These are phyloP conservation scores for Colletotrichum sp. DNA, from an alignment of 2,329 filamentous ascomycete genomes.

Conservation along the genomic window DNA sequence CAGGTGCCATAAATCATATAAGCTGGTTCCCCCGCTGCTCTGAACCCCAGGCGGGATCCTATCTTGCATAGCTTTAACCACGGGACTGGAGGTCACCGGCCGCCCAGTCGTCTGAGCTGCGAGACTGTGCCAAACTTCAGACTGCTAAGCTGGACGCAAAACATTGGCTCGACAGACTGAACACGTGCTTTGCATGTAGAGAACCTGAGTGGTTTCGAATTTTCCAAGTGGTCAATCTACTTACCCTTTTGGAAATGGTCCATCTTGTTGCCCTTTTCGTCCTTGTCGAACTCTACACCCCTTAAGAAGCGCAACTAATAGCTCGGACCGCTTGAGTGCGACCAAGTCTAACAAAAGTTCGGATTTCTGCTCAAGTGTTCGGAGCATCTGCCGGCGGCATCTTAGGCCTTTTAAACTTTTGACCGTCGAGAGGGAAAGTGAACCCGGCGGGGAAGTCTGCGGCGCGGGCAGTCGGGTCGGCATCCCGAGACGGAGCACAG, in stretches of 20 bases:
- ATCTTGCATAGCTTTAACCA: neutral
- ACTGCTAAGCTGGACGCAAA: neutral
- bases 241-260: neutral
- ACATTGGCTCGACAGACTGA: neutral
- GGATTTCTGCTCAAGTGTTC: constrained; percentile 18
- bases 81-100: neutral
- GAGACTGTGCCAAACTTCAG: neutral
- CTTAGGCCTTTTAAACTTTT: neutral
- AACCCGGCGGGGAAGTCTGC: neutral
- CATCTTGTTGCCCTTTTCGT: neutral
- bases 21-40: neutral
- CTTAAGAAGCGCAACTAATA: neutral
- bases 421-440: neutral
- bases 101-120: neutral
- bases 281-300: neutral
- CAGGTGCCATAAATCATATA: neutral
- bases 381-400: neutral
- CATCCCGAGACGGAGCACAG: neutral
- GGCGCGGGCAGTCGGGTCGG: neutral
- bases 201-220: neutral
- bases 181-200: neutral
- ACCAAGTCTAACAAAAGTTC: constrained; percentile 24
- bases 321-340: neutral
- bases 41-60: neutral
- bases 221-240: neutral